Evolutionary conservation across 2,329 filamentous ascomycete species (phyloP), one percentile per base, ranked within the genome.

Genomic region (Epichloe sibirici): DNA sequence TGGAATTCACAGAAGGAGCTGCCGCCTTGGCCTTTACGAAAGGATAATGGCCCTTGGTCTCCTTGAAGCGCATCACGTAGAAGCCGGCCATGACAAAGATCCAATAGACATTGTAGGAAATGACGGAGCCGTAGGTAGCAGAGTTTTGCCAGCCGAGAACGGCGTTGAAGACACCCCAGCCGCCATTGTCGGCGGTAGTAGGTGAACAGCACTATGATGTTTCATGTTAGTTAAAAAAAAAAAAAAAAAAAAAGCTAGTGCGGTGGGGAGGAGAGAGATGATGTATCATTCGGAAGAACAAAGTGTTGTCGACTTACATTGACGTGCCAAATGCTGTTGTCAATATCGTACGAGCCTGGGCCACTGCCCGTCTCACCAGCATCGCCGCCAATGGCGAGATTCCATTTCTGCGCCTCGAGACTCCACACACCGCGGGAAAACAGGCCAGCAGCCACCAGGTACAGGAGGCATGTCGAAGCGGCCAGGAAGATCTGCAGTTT

Each of bases 81-180:
- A 91, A 87, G 5, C 75, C 76, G 15, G 88, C 75, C 53, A 90
- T 88, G 58, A 93, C 78, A 8, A 73, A 74, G 49, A 93, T 69
- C 90, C 89, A 95, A 72, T 95, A 95, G 15, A 91, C 54, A 65
- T 93, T 94, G 71, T 95, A 95, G 1, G 86, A 83, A 57, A 95
- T 82, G 57, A 95, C 85, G 1, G 87, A 90, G 49, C 89, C 88
- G 61, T 91, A 90, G 2, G 89, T 94, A 5, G 87, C 90, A 12
- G 86, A 88, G 71, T 95, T 95, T 56, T 82, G 79, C 90, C 90
- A 95, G 54, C 90, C 89, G 11, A 95, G 74, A 51, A 95, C 75
- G 54, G 87, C 82, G 61, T 94, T 91, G 74, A 95, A 89, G 58
- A 95, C 82, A 52, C 87, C 88, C 89, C 88, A 95, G 45, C 86